These are phyloP conservation scores for Salvia splendens DNA, from an alignment of 257 asterid species.

Conservation along the genomic window DNA sequence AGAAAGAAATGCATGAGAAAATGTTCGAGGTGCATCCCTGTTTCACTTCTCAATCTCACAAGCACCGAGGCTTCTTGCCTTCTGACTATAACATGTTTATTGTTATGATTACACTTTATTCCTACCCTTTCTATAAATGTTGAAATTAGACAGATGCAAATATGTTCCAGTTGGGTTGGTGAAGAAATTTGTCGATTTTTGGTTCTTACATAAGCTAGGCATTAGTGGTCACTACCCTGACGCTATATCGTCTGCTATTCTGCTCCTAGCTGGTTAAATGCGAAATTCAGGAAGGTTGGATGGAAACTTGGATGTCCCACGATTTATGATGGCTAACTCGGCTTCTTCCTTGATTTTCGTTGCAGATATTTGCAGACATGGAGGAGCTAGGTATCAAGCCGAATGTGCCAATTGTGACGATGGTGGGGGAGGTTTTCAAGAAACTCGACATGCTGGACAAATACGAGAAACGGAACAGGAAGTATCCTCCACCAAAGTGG, in stretches of 20 bases:
- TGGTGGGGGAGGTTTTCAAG: slow-evolving; percentile 76
- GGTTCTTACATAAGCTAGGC: too few species aligned
- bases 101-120: too few species aligned
- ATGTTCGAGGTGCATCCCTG: slow-evolving; percentile 76
- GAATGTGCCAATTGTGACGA: slow-evolving; percentile 50
- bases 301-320: too few species aligned
- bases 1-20: slow-evolving; percentile 73
- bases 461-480: slow-evolving; percentile 59
- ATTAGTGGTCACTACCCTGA: too few species aligned
- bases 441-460: slow-evolving; percentile 81
- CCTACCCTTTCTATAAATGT: not conserved
- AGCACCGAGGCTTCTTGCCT: not conserved
- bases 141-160: not conserved
- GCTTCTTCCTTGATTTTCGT: not conserved
- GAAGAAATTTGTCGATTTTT: too few species aligned
- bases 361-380: slow-evolving; percentile 91
- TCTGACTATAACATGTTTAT: not conserved
- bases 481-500: slow-evolving; percentile 87
- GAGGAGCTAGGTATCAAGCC: slow-evolving; percentile 90
- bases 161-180: too few species aligned
- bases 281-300: too few species aligned
- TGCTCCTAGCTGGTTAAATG: too few species aligned
- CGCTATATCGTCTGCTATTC: too few species aligned
- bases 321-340: not conserved
- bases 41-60: too few species aligned